These are phyloP conservation scores for Solanum hybrid DNA, from an alignment of 305 asterid genomes.

Conservation along the genomic window DNA sequence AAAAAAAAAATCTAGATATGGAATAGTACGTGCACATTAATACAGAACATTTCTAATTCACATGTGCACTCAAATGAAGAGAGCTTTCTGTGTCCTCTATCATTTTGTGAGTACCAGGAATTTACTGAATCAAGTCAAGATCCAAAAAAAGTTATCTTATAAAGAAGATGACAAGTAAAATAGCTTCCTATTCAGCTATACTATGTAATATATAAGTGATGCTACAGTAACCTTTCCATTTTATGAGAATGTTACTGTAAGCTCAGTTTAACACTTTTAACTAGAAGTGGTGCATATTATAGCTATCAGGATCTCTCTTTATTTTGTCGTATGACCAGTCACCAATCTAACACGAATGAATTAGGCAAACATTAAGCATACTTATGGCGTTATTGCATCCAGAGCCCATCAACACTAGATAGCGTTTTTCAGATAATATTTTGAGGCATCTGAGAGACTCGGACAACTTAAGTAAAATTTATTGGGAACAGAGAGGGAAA, in stretches of 20 bases:
- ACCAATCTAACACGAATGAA: background rate
- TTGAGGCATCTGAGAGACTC: background rate
- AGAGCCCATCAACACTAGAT: background rate
- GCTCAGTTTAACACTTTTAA: background rate
- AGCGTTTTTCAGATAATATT: background rate
- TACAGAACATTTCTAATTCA: background rate
- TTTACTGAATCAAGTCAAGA: background rate
- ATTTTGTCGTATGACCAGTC: background rate
- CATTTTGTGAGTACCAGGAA: background rate
- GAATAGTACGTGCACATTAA: background rate
- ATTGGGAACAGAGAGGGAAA: background rate
- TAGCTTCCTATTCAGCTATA: background rate
- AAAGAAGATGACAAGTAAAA: background rate
- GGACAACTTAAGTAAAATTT: background rate
- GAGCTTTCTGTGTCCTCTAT: background rate
- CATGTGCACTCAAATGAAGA: background rate
- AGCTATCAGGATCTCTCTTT: background rate
- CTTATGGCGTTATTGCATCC: background rate
- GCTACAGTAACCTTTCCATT: background rate
- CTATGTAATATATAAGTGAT: background rate
- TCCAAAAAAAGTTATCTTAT: background rate
- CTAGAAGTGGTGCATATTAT: background rate
- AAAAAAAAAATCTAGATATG: background rate
- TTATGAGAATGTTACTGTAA: background rate
- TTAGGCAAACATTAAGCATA: background rate